Base-by-base conservation (phyloP, 2,329 filamentous ascomycete genomes). In the Cladophialophora psammophila region DNA sequence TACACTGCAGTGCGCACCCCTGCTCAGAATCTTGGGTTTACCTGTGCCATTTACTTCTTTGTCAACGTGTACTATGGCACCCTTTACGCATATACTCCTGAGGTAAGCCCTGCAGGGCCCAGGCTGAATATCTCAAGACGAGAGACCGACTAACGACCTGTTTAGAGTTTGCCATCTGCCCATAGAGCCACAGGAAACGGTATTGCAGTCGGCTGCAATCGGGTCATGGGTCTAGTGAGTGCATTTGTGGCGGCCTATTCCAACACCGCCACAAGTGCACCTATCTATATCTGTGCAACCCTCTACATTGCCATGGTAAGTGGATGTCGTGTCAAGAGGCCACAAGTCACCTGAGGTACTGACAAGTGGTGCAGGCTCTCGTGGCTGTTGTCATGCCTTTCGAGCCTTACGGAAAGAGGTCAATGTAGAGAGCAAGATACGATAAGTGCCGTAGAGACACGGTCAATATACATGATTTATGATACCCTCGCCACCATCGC, bases 171-270 rank as follows among this genome's bases (percentile, higher is more conserved):
- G 32, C 87, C 31, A 84, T 88, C 84, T 53, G 89, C 90, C 0
- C 90, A 93, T 73, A 84, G 91, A 2, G 89, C 90, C 0, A 93
- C 91, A 0, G 91, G 91, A 10, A 93, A 92, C 73, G 90, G 90
- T 1, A 85, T 93, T 52, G 87, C 89, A 0, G 90, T 92, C 36
- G 88, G 86, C 0, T 87, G 86, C 69, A 93, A 93, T 72, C 83
- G 90, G 1, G 76, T 92, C 71, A 92, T 92, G 90, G 90, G 90
- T 1, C 91, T 93, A 53, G 72, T 92, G 61, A 89, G 86, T 9
- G 89, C 90, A 0, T 84, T 92, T 8, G 86, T 72, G 15, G 71
- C 71, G 13, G 66, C 69, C 10, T 68, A 69, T 32, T 71, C 70
- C 20, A 65, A 73, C 38, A 77, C 75, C 2, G 70, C 63, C 1